Base-by-base conservation (phyloP, 148 eudicot species). In the Dianthus caryophyllus region DNA sequence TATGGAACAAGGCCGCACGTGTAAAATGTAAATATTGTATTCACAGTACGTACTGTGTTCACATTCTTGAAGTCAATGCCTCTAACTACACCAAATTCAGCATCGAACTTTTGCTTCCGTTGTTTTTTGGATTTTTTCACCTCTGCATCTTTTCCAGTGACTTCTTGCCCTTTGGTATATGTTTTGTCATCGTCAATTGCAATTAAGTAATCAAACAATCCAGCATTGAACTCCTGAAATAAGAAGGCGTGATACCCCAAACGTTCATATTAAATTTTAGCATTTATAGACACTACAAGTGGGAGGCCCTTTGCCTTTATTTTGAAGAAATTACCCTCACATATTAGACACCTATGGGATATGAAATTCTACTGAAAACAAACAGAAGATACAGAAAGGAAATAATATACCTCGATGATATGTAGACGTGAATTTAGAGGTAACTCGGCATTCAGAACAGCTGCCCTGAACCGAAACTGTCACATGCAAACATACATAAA, bases 21-120 rank as follows among this genome's bases (percentile, higher is more conserved):
- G n/a, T n/a, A n/a, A n/a, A n/a, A n/a, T n/a, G n/a, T n/a, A n/a
- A n/a, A n/a, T n/a, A n/a, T n/a, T n/a, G n/a, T n/a, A n/a, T n/a
- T n/a, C n/a, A n/a, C n/a, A n/a, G n/a, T 52, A 61, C 88, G 54
- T 86, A 90, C 97, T 70, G 93, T 88, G 71, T 88, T 75, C 67
- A 95, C 99, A 74, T 95, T 85, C 78, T 95, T 90, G 78, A 95
- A 90, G 82, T 90, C 99, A 76, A 95, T 86, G 69, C 99, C 99
- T 84, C 99, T 82, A 30, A 87, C 93, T 31, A 95, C 97, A 46
- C 97, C 96, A 76, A 90, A 90, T 76, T 95, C 99, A 65, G 91
- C 77, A 78, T 95, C 99, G 63, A 82, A 67, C 66, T 90, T 90
- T 62, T 52, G 79, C 81, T 82, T 93, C 43, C 68, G 29, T 71